These are phyloP conservation scores for Globisporangium cederbergense DNA, from an alignment of 352 stramenopile genomes.

Conservation along the genomic window DNA sequence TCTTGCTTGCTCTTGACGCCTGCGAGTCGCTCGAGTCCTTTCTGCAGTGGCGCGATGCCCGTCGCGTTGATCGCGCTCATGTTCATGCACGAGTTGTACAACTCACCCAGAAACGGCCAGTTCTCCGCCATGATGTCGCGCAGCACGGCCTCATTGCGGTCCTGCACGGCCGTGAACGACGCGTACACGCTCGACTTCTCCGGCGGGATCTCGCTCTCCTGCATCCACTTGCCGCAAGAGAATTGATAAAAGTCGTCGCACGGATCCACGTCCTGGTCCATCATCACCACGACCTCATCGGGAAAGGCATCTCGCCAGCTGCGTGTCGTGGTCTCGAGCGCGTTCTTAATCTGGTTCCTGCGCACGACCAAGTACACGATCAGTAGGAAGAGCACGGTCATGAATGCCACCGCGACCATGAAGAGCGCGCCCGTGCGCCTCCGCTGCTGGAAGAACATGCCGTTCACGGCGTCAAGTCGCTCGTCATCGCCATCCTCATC, in stretches of 20 bases:
- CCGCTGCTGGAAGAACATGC: conserved; percentile 16
- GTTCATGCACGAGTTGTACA: conserved; percentile 69
- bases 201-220: conserved; percentile 24
- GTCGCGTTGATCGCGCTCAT: conserved; percentile 42
- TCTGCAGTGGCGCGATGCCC: conserved; percentile 31
- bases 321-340: conserved; percentile 29
- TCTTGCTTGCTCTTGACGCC: conserved; percentile 26
- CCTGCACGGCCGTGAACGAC: conserved; percentile 25
- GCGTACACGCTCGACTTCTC: conserved; percentile 24
- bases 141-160: conserved; percentile 29
- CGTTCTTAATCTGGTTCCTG: conserved; percentile 26
- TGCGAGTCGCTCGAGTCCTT: conserved; percentile 36
- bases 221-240: conserved; percentile 28
- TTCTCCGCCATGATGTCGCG: conserved; percentile 27
- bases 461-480: conserved; percentile 5
- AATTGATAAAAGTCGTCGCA: conserved; percentile 38
- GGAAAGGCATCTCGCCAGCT: conserved; percentile 18
- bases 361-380: conserved; percentile 43
- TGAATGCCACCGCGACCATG: conserved; percentile 25
- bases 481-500: conserved; percentile 13
- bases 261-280: conserved; percentile 23
- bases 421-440: conserved; percentile 21
- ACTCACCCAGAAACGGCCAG: conserved; percentile 55
- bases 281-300: conserved; percentile 21
- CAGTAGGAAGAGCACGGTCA: conserved; percentile 35